Conservation (phyloP, 2,329 filamentous ascomycete genomes). For the Aspergillus sp. region DNA sequence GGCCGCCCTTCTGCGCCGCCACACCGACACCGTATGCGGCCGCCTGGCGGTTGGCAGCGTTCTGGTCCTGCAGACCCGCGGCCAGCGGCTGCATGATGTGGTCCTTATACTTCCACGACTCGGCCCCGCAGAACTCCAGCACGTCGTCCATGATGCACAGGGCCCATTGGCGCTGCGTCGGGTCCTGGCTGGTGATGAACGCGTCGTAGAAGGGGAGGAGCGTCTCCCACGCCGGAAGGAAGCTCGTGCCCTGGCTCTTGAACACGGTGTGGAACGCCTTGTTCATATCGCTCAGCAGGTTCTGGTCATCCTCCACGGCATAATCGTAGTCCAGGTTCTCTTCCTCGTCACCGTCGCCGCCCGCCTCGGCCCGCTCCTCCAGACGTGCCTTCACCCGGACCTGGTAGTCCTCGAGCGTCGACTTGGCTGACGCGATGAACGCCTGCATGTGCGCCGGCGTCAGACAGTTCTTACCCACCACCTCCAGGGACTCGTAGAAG, state of each 20-base stretch:
- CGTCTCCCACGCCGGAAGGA: constrained; percentile 84
- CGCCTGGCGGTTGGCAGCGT: constrained; percentile 90
- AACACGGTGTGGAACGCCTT: constrained; percentile 99
- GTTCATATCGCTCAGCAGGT: constrained; percentile 97
- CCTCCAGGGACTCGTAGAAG: constrained; percentile 97
- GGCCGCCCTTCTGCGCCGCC: constrained; percentile 87
- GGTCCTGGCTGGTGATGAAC: constrained; percentile 77
- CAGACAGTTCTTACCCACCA: constrained; percentile 82
- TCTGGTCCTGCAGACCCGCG: constrained; percentile 78
- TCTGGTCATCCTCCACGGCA: constrained; percentile 96
- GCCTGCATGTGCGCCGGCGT: constrained; percentile 74
- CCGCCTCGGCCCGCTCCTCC: constrained; percentile 76
- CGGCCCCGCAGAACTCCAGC: constrained; percentile 88
- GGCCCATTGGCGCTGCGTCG: constrained; percentile 97
- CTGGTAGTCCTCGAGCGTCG: constrained; percentile 89
- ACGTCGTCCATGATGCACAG: constrained; percentile 98
- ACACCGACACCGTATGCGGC: constrained; percentile 95
- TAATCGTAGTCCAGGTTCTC: constrained; percentile 82
- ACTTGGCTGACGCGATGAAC: constrained; percentile 84
- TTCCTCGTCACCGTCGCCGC: constrained; percentile 86
- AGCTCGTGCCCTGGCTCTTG: constrained; percentile 85
- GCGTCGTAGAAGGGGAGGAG: constrained; percentile 80
- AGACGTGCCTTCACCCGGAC: constrained; percentile 76
- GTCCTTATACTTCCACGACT: constrained; percentile 81
- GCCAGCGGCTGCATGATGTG: constrained; percentile 86